Conservation (phyloP, 108 stramenopile genomes). For the Discostella pseudostelligera region DNA sequence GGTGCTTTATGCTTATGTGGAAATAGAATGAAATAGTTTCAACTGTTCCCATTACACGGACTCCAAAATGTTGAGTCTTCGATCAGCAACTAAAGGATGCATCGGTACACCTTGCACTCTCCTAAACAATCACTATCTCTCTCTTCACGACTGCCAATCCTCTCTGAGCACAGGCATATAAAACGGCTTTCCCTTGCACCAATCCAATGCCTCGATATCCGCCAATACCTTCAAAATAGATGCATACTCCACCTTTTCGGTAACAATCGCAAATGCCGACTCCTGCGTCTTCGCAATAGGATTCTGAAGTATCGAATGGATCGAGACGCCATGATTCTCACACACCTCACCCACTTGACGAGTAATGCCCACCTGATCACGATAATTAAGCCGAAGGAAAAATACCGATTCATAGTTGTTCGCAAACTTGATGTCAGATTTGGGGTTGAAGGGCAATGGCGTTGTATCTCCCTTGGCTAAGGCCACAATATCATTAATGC, state of each 20-base stretch:
- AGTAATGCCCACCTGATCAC: constrained; percentile 77
- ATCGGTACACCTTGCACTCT: no score
- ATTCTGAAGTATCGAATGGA: constrained; percentile 88
- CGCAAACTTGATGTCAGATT: constrained; percentile 52
- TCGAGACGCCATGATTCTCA: constrained; percentile 80
- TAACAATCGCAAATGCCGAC: constrained; percentile 84
- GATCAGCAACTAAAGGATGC: no score
- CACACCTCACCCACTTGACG: constrained; percentile 81
- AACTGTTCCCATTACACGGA: no score
- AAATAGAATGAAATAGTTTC: no score
- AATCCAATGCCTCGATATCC: constrained; percentile 75
- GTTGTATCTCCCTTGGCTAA: constrained; percentile 77
- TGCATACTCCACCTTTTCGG: constrained; percentile 73
- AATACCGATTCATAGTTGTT: constrained; percentile 82
- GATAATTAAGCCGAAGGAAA: constrained; percentile 79
- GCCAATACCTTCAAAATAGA: constrained; percentile 63
- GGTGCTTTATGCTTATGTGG: no score
- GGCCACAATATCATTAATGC: constrained; percentile 83
- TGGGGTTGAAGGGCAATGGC: constrained; percentile 68
- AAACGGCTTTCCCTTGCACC: constrained; percentile 81
- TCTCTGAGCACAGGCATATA: constrained; percentile 85
- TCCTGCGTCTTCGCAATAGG: constrained; percentile 67
- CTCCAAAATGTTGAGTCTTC: no score
- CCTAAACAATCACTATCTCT: background rate
- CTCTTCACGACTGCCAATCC: constrained; percentile 53